These are phyloP conservation scores for Neofusicoccum laricinum DNA, from an alignment of 2,329 filamentous ascomycete genomes.

Conservation along the genomic window DNA sequence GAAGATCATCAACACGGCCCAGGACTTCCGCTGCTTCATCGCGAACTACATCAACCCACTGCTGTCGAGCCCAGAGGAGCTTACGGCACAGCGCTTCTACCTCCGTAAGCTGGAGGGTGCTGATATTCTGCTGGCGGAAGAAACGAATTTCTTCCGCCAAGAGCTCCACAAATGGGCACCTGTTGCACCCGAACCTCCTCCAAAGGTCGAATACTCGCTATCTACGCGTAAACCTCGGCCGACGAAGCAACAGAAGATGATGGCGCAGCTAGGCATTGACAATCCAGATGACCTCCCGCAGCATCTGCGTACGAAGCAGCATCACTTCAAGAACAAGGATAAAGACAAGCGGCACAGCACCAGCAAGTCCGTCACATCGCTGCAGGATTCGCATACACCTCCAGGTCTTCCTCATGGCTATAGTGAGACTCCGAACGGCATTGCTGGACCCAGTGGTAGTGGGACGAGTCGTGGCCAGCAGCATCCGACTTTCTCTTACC, in stretches of 20 bases:
- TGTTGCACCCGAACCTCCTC: conserved; percentile 80
- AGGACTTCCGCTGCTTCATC: conserved; percentile 80
- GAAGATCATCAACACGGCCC: conserved; percentile 83
- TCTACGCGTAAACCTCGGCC: conserved; percentile 94
- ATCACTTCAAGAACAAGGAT: conserved; percentile 27
- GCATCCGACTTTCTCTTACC: conserved; percentile 14
- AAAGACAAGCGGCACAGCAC: conserved; percentile 21
- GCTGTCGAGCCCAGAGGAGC: conserved; percentile 78
- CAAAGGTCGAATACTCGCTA: conserved; percentile 79
- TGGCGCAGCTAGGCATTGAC: conserved; percentile 82
- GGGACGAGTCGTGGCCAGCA: not conserved
- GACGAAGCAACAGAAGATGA: conserved; percentile 94
- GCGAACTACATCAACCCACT: conserved; percentile 76
- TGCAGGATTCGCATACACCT: conserved; percentile 37
- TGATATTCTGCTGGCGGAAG: conserved; percentile 83
- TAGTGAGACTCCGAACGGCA: conserved; percentile 1
- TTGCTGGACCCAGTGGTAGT: not conserved
- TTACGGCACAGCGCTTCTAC: conserved; percentile 89
- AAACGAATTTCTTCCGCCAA: conserved; percentile 97
- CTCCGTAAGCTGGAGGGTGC: conserved; percentile 95
- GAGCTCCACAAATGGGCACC: conserved; percentile 94
- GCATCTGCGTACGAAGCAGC: conserved; percentile 68
- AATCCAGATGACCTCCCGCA: conserved; percentile 88
- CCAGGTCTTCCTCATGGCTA: conserved; percentile 32
- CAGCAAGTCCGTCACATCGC: conserved; percentile 22